Base-by-base conservation (phyloP, 331 rosid genomes). In the Pyracantha coccinea region DNA sequence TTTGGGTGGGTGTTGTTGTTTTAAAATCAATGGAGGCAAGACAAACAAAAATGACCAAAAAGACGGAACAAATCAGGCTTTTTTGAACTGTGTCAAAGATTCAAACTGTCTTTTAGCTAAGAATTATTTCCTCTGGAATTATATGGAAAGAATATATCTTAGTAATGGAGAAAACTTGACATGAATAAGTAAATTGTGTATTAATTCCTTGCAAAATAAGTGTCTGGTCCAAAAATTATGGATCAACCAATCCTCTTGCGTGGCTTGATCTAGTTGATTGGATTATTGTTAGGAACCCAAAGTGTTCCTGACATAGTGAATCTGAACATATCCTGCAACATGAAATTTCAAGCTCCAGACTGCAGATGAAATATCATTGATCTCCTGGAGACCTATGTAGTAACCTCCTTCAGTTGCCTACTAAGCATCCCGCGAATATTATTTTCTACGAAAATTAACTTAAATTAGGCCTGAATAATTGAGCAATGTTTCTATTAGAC, bases 391-490 rank as follows among this genome's bases (percentile, higher is more conserved):
- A 72, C 68, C 41, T 59, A 59, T 58, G 68, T 72, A 72, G 64
- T 72, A 72, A 72, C 41, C 68, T 72, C 76, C 38, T 24, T 59
- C 76, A 72, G 76, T 68, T 72, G 76, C 76, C 76, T 72, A 35
- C 58, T 8, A 71, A 59, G 68, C 68, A 72, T 72, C 76, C 76
- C 7, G 15, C 57, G 2, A 59, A 38, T 58, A 58, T 33, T 24
- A 2, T 9, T 72, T 58, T 29, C 60, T 15, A n/a, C 0, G 11
- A 28, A 33, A 72, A 23, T 58, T 72, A 12, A 72, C 55, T 24
- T 72, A 35, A 72, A 16, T 59, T 58, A 72, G 68, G 58, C 68
- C 76, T 72, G 57, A 41, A 17, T 27, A 13, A 7, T 58, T 72
- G 68, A 72, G 38, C 24, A 59, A 58, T 72, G 68, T 58, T 35